phyloP scores from a whole-genome alignment of 1,139 yeast genomes.

The Taphrina wiesneri region DNA sequence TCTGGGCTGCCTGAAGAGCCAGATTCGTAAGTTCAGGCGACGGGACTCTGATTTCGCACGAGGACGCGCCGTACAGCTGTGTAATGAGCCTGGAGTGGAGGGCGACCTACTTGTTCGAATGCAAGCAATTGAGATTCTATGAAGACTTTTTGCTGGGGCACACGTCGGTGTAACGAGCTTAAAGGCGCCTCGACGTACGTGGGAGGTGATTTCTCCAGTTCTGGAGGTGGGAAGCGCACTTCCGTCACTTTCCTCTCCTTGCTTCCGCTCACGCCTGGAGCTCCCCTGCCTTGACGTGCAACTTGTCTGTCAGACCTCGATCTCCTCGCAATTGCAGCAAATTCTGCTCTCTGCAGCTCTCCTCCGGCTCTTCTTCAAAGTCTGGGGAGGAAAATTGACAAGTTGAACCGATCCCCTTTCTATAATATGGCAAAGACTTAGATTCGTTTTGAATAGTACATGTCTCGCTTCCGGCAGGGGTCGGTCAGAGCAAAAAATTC shows the following conservation, averaged over 20 bases:
- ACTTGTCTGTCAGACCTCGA: too few species aligned
- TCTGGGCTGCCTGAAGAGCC: neutral
- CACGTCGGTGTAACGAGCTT: neutral
- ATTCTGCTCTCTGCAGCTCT: neutral
- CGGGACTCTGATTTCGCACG: too few species aligned
- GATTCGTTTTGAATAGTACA: constrained; percentile 15
- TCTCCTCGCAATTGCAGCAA: too few species aligned
- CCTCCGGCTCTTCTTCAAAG: neutral
- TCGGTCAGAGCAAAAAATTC: constrained; percentile 5
- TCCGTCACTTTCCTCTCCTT: neutral
- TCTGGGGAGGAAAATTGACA: neutral
- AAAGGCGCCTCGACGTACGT: neutral
- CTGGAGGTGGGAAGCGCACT: neutral
- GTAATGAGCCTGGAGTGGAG: too few species aligned
- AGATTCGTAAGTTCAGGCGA: too few species aligned
- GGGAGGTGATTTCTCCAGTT: neutral
- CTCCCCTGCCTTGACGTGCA: too few species aligned
- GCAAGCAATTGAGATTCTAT: neutral
- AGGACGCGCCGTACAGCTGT: too few species aligned
- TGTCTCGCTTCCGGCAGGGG: constrained; percentile 7
- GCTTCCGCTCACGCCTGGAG: too few species aligned
- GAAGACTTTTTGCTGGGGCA: too few species aligned
- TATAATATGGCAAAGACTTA: constrained; percentile 2
- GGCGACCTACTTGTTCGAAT: too few species aligned
- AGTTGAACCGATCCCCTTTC: neutral